Evolutionary conservation across 495 filamentous ascomycete species (phyloP).

Genomic region (Daldinia vernicosa): DNA sequence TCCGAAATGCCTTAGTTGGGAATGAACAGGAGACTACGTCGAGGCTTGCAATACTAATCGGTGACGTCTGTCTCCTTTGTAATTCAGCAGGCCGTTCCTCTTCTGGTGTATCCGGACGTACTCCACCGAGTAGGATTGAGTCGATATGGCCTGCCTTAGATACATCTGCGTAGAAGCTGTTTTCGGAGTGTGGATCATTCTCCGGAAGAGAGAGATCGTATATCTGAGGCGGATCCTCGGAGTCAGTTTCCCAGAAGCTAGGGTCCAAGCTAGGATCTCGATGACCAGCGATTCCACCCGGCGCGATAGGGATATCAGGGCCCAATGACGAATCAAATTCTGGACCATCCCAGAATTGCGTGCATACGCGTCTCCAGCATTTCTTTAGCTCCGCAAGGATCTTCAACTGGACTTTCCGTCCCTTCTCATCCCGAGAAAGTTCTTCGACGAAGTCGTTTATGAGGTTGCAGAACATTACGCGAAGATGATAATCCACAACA

Average conservation of each 20-base stretch:
- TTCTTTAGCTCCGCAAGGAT: conserved; percentile 94
- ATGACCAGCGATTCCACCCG: conserved; percentile 72
- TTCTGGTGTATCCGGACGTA: conserved; percentile 56
- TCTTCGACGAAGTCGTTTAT: conserved; percentile 80
- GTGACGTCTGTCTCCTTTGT: conserved; percentile 54
- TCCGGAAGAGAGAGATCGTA: conserved; percentile 51
- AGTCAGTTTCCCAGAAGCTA: conserved; percentile 55
- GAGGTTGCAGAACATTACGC: conserved; percentile 80
- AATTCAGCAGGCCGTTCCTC: conserved; percentile 37
- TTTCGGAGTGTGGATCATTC: conserved; percentile 38
- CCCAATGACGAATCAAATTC: conserved; percentile 65
- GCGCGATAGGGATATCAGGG: conserved; percentile 74
- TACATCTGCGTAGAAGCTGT: conserved; percentile 59
- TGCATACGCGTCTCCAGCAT: conserved; percentile 93
- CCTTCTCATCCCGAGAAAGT: conserved; percentile 51
- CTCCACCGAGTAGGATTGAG: conserved; percentile 48
- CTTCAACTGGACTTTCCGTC: conserved; percentile 80
- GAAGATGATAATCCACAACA: conserved; percentile 79
- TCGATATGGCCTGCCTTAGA: conserved; percentile 60
- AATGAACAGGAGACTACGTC: conserved; percentile 85
- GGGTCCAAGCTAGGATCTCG: conserved; percentile 62
- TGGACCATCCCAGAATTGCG: conserved; percentile 83
- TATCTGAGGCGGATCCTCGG: conserved; percentile 52
- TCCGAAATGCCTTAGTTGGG: conserved; percentile 68
- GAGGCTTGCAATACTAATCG: conserved; percentile 61